Base-by-base conservation (phyloP, 177 flowering plant species). In the Vitis hybrid region DNA sequence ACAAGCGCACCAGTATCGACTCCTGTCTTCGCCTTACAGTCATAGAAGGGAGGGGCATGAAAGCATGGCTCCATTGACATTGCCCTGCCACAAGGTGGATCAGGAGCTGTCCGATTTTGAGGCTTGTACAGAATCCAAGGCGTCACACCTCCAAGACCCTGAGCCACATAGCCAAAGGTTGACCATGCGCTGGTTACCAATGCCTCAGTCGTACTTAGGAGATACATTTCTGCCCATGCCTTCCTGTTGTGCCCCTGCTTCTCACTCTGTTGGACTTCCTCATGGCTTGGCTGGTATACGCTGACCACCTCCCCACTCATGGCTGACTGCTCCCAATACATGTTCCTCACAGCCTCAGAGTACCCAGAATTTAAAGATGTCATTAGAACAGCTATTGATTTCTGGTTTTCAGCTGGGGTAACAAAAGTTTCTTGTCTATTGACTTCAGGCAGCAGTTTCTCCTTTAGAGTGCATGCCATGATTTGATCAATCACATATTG, bases 11-110 rank as follows among this genome's bases (percentile, higher is more conserved):
- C 83, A 1, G 86, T 78, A 55, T 83, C 86, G 29, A 71, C 58
- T 50, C 83, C 76, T 12, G 0, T 77, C 65, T 76, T 81, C 1
- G 78, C 75, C 68, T 77, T 75, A 73, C 87, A 82, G 48, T 82
- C 87, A 65, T 73, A 75, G n/a, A 75, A 77, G 6, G 86, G 84
- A 59, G 86, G 86, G 6, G 78, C 66, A 67, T 82, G 86, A 29
- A 85, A 85, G 55, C 87, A 85, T 31, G 86, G 87, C 62, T 85
- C 87, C 77, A 83, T 81, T 3, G 86, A 82, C 81, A 77, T 77
- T 15, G 74, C 84, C 15, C 66, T 65, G 1, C 15, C 58, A 68
- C 86, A 83, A 12, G 87, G 75, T 2, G 81, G 84, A 55, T 83
- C 53, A 2, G 86, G 84, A 8, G 67, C 45, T 8, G 77, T 79